phyloP scores from a whole-genome alignment of 192 early-diverging fungal species.

The Entomortierella lignicola region DNA sequence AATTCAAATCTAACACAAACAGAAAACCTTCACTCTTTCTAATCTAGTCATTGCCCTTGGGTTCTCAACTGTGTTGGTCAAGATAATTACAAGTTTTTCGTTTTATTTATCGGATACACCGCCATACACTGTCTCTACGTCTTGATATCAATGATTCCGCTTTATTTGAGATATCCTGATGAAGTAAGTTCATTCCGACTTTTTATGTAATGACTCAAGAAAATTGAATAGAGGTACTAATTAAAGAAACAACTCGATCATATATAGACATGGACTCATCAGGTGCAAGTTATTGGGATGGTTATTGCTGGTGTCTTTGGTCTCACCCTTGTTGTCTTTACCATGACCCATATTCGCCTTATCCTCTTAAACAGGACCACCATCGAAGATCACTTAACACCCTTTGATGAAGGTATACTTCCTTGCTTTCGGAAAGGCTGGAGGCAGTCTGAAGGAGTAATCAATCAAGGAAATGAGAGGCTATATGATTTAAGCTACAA shows the following conservation, averaged over 20 bases:
- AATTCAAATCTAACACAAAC: not conserved
- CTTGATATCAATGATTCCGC: conserved; percentile 43
- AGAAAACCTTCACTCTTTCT: not conserved
- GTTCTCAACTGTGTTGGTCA: conserved; percentile 64
- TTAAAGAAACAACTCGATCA: too few relatives aligned
- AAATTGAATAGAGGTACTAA: too few relatives aligned
- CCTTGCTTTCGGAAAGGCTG: conserved; percentile 55
- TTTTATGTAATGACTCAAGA: too few relatives aligned
- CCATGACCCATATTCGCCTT: conserved; percentile 54
- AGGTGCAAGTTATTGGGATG: conserved; percentile 26
- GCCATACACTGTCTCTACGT: conserved; percentile 58
- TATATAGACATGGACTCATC: conserved; percentile 35
- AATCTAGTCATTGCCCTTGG: conserved; percentile 49
- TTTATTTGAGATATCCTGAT: conserved; percentile 24
- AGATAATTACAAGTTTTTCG: conserved; percentile 69
- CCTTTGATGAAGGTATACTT: conserved; percentile 49
- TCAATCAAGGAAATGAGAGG: conserved; percentile 46
- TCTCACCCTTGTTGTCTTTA: conserved; percentile 56
- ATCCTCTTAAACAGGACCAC: conserved; percentile 62
- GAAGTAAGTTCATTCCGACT: conserved; percentile 18
- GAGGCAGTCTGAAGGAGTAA: conserved; percentile 44
- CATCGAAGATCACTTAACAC: conserved; percentile 57
- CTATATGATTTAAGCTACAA: conserved; percentile 55
- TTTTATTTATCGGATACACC: conserved; percentile 62
- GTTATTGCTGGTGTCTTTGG: conserved; percentile 55